Conservation (phyloP, 2,329 filamentous ascomycete species). For the Capronia americana region DNA sequence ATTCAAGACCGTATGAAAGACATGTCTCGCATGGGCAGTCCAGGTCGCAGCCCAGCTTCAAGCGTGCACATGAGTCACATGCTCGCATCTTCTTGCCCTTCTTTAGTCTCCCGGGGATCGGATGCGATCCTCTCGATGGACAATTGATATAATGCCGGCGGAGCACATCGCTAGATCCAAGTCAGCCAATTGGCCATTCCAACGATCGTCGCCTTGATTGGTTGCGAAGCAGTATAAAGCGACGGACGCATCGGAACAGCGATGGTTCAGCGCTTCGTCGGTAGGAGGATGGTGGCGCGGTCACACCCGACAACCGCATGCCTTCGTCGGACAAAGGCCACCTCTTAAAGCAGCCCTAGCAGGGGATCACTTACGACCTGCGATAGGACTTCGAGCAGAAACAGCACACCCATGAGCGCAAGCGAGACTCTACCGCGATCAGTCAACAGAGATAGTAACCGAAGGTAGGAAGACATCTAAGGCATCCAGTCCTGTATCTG, state of each 20-base stretch:
- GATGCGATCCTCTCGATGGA: slow-evolving; percentile 14
- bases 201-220: background rate
- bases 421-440: slow-evolving; percentile 10
- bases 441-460: background rate
- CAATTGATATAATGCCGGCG: slow-evolving; percentile 23
- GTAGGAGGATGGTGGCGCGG: background rate
- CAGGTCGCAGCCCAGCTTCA: slow-evolving; percentile 18
- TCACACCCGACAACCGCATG: background rate
- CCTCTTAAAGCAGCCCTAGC: background rate
- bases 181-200: background rate
- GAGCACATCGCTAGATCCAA: slow-evolving; percentile 17
- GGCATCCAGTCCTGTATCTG: background rate
- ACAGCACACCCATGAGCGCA: slow-evolving; percentile 22
- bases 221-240: background rate
- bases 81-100: slow-evolving; percentile 23
- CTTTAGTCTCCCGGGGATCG: slow-evolving; percentile 20
- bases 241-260: background rate
- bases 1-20: slow-evolving; percentile 19
- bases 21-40: slow-evolving; percentile 23
- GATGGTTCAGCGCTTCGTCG: background rate
- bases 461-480: too few relatives aligned
- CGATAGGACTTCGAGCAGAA: slow-evolving; percentile 22
- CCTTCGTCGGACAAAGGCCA: background rate
- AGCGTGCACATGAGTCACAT: slow-evolving; percentile 21
- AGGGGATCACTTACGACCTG: slow-evolving; percentile 19